Percentiles rank a stretch among this genome's conserved stretches.
Evolutionary conservation across 305 asterid genomes (phyloP).

Genomic region (Fraxinus paxiana): DNA sequence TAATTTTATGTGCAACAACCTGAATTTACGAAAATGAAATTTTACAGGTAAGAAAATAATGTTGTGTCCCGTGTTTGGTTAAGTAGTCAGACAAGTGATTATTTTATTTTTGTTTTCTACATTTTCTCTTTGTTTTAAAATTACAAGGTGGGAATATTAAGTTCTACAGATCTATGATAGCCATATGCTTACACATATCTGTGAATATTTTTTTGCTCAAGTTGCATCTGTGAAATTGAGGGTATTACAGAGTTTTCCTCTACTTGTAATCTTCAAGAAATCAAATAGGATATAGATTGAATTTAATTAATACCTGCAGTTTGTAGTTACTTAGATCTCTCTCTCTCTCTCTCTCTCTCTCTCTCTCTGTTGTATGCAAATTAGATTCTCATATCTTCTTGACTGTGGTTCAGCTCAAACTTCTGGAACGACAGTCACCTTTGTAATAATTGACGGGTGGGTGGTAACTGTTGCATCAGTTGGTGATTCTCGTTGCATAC

Average conservation of each 20-base stretch:
- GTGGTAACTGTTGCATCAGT: constrained; percentile 91
- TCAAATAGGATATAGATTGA: not conserved
- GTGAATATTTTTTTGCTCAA: not conserved
- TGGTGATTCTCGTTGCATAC: constrained; percentile 91
- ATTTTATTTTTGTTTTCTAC: not conserved
- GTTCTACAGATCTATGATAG: not conserved
- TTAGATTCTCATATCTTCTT: constrained; percentile 16
- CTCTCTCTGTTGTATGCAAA: not conserved
- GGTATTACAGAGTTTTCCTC: not conserved
- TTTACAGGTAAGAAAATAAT: not conserved
- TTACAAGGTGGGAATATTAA: not conserved
- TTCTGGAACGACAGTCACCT: constrained; percentile 97
- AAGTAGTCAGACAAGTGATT: not conserved
- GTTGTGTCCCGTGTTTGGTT: not conserved
- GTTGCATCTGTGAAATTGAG: not conserved
- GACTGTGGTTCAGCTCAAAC: constrained; percentile 63
- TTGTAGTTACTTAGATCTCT: not conserved
- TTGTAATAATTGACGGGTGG: constrained; percentile 94
- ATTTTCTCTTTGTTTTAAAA: not conserved
- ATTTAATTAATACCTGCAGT: not conserved
- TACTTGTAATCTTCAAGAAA: not conserved
- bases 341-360: not conserved
- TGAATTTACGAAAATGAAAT: not conserved
- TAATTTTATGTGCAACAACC: not conserved
- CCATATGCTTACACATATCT: not conserved